Base-by-base conservation (phyloP, 768 basidiomycete species). In the Phanerochaete sordida region DNA sequence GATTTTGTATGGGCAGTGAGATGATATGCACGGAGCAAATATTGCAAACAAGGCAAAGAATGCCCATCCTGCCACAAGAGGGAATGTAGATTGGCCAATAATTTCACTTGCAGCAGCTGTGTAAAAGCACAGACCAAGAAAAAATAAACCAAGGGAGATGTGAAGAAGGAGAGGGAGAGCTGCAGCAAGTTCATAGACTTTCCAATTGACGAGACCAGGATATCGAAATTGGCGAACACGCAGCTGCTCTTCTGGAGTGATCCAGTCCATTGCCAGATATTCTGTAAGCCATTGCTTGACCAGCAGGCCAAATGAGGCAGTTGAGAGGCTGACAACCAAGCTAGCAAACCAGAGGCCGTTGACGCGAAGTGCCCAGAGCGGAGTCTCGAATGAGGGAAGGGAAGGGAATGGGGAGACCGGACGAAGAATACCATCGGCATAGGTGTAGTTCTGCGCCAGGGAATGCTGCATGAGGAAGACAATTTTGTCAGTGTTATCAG, bases 251-350 rank as follows among this genome's bases (percentile, higher is more conserved):
- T 23, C 50, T 6, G 58, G 50, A 11, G 51, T 43, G 15, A 33
- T 43, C 21, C 23, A 21, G n/a, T 35, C 58, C 11, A 28, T 11
- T 7, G 59, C 49, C n/a, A 39, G 7, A 37, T 55, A 60, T 55
- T 60, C 59, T 13, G 43, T 52, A 27, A 70, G 59, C 69, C 71
- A 72, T 46, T 72, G 69, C 48, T 69, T 68, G 48, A 65, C 64
- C 30, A 72, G 56, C 52, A 72, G 65, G 39, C 62, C 66, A 24
- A 68, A 37, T 13, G 62, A 66, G 3, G 69, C 69, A 1, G 68
- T 57, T 24, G 61, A 52, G 13, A 72, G 64, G 28, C 64, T 67
- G 39, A 62, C 49, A 4, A 66, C 56, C 9, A 72, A 65, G 35
- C 64, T 65, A 0, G 63, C 48, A 58, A 68, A 72, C 64, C 66